Evolutionary conservation across 1,284 basidiomycete genomes (phyloP), one percentile per base, ranked within the genome.

Genomic region (Neotropicomus parvogracilis): DNA sequence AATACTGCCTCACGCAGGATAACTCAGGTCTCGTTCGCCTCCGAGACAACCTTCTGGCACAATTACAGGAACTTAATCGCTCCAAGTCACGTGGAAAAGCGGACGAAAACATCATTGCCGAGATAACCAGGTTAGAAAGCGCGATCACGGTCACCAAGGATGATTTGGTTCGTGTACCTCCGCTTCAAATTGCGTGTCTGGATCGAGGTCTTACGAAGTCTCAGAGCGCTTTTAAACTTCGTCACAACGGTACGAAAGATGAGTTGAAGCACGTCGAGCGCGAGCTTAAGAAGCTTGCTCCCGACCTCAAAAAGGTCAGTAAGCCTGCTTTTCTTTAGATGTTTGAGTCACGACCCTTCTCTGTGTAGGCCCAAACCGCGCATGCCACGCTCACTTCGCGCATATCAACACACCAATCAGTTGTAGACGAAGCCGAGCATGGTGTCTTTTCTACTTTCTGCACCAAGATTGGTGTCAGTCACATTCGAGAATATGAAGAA

Each of bases 401-500:
- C 58, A 77, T 88, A 38, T 71, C 76, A 14, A 68, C 72, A 31
- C 70, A 95, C 16, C 72, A 78, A n/a, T 64, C 70, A 2, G 74
- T 75, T 2, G 75, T 97, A 55, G 78, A 92, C 57, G 71, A 70
- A 10, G 93, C 87, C 0, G 95, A 98, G 64, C 91, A 94, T 59
- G 72, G 70, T 2, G 73, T 97, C 17, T 99, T 97, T 63, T 74
- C 66, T 0, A 67, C 70, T 3, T 99, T 99, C 72, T 98, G 95
- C 66, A 65, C 68, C 31, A 78, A 81, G 48, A 94, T 99, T 57
- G 80, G 84, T 6, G 87, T 97, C 9, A 66, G 70, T 28, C 85
- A 88, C 69, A 95, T 99, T 54, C 84, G 95, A 36, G 92, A 97
- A 54, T 99, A 97, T 66, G 95, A 99, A 69, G 88, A 92, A 63